phyloP scores from a whole-genome alignment of 73 alveolate species.

The Effrenium voratum region DNA sequence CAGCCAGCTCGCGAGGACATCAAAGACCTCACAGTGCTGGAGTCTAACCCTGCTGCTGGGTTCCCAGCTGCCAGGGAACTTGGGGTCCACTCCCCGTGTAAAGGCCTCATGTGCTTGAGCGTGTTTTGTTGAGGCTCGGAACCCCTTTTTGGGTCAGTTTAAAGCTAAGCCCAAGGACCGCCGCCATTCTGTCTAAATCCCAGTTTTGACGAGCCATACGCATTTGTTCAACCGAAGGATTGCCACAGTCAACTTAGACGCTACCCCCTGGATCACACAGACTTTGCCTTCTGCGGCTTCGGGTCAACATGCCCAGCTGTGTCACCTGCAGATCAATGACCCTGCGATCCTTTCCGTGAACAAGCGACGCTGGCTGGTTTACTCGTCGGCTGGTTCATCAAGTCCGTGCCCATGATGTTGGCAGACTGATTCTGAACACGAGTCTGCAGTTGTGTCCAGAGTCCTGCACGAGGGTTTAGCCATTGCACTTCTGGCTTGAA shows the following conservation, averaged over 20 bases:
- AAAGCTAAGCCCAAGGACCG: background rate
- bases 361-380: constrained; percentile 37
- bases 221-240: too few species aligned
- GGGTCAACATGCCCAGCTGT: background rate
- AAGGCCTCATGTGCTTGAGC: background rate
- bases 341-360: constrained; percentile 78
- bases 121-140: background rate
- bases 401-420: too few species aligned
- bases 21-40: constrained; percentile 80
- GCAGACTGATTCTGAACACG: too few species aligned
- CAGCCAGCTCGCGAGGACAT: too few species aligned
- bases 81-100: background rate
- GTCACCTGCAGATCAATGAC: constrained; percentile 70
- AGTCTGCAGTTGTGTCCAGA: too few species aligned
- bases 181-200: too few species aligned
- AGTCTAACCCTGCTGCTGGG: constrained; percentile 20
- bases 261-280: background rate
- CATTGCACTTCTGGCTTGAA: too few species aligned
- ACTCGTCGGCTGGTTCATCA: too few species aligned
- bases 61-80: background rate
- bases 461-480: too few species aligned
- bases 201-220: background rate
- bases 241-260: too few species aligned
- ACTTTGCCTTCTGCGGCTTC: background rate
- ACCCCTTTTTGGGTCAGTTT: background rate